Evolutionary conservation across 2,329 filamentous ascomycete genomes (phyloP), one percentile per base, ranked within the genome.

Genomic region (Lecanosticta acicola): DNA sequence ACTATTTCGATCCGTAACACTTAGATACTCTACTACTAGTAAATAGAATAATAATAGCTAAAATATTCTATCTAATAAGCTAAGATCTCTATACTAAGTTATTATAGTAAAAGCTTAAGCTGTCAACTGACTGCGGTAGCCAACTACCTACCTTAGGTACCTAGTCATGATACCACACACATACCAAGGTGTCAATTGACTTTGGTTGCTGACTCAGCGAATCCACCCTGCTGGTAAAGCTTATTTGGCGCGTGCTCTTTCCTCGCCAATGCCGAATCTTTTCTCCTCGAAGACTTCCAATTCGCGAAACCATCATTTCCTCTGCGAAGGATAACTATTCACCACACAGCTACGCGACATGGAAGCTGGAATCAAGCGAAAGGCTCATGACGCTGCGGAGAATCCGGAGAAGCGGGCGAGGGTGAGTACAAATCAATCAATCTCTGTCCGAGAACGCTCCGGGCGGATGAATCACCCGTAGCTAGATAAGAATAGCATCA

Each of bases 391-490:
- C 11, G 54, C 53, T 24, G 51, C 55, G 19, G 57, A 55, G 20
- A 53, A 48, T 41, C 53, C 52, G 20, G 60, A 63, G 18, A 71
- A 71, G 56, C 62, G 59, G 49, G 51, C 58, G 8, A 71, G 66
- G 59, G 69, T 70, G 46, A 54, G 62, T 20, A 14, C 9, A 5
- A 29, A 11, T 5, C 24, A 29, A 7, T 29, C 24, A 29, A 29
- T 7, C 24, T 29, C 7, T 7, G 24, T 5, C 5, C 5, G 24
- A 29, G 24, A 11, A 29, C 7, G 24, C 24, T 29, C 5, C 24
- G 11, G 11, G 5, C 7, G 7, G 7, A 29, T 29, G 11, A 17
- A 8, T 24, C 19, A 39, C 20, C 18, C 17, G n/a, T n/a, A n/a
- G n/a, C 37, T 11, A 39, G 7, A 24, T 9, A 24, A 26, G 18